Evolutionary conservation across 2,329 filamentous ascomycete genomes (phyloP), one percentile per base, ranked within the genome.

Genomic region (Lachnellula cervina): DNA sequence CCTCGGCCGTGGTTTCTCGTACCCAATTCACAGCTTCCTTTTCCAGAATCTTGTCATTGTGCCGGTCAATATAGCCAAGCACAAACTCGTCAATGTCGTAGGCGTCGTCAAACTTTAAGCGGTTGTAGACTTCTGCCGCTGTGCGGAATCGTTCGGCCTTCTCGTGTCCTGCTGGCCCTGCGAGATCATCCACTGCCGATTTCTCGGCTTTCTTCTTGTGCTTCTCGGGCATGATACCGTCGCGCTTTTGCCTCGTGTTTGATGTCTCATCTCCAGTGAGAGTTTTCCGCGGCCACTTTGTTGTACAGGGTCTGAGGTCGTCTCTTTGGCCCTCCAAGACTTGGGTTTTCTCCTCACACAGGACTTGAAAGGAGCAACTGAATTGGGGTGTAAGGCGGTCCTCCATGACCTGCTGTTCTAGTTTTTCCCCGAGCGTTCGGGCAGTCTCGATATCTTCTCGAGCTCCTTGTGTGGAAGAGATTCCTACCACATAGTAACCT

Each of bases 1-100:
- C 83, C 57, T 86, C 81, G 60, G 86, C 79, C 34, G 82, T 64
- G 7, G 56, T 55, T 11, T 65, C 62, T 4, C 21, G 49, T 4
- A 52, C 51, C 63, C 63, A 65, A 11, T 52, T 45, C 14, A 25
- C 49, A 0, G 56, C 63, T 0, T 52, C 42, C 42, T 60, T 64
- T 35, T 63, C 60, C 44, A 58, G 21, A 5, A 59, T 44, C 25
- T 28, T 46, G 2, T 43, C 51, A 14, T 38, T 52, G 45, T 61
- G 52, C 6, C 64, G 54, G 53, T 66, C 64, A 17, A 49, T 11
- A 23, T 66, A 66, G 2, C 64, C 64, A 25, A 66, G 53, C 3
- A 59, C 57, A 14, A 48, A 66, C 16, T 61, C 58, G 40, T 66
- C 64, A n/a, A 66, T 54, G 11, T 59, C 55, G 49, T 59, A 64